Evolutionary conservation across 352 stramenopile genomes (phyloP).

Genomic region (Globisporangium echinulatum): DNA sequence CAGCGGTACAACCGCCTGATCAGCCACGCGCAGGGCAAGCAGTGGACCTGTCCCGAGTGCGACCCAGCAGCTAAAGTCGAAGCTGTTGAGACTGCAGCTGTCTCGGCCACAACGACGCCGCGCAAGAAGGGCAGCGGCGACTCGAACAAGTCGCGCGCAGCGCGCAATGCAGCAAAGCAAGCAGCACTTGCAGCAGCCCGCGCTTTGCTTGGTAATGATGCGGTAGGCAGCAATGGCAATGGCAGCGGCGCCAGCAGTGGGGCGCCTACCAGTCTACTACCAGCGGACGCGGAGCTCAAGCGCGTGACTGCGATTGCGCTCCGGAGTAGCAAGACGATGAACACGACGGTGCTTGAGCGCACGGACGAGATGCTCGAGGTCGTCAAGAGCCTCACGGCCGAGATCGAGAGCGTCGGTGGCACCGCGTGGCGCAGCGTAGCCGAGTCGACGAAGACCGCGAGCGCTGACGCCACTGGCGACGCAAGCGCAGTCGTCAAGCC

Average conservation of each 20-base stretch:
- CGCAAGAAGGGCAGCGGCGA: slow-evolving; percentile 34
- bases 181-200: slow-evolving; percentile 11
- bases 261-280: too few relatives aligned
- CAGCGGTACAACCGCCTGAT: slow-evolving; percentile 72
- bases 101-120: slow-evolving; percentile 13
- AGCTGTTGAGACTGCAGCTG: slow-evolving; percentile 8
- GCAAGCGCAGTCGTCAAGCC: neutral
- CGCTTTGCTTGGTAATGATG: neutral
- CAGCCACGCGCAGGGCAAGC: slow-evolving; percentile 37
- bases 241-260: slow-evolving; percentile 1
- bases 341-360: slow-evolving; percentile 64
- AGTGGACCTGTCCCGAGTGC: slow-evolving; percentile 81
- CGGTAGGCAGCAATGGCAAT: slow-evolving; percentile 12
- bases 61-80: slow-evolving; percentile 31
- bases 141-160: slow-evolving; percentile 15
- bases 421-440: slow-evolving; percentile 12
- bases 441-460: slow-evolving; percentile 1
- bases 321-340: slow-evolving; percentile 63
- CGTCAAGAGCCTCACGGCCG: slow-evolving; percentile 35
- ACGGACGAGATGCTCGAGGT: slow-evolving; percentile 73
- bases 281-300: slow-evolving; percentile 40
- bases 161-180: slow-evolving; percentile 7
- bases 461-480: neutral
- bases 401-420: slow-evolving; percentile 43
- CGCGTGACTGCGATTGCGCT: slow-evolving; percentile 70